Evolutionary conservation across 2,329 filamentous ascomycete genomes (phyloP), one percentile per base, ranked within the genome.

Genomic region (Akanthomyces muscarius): DNA sequence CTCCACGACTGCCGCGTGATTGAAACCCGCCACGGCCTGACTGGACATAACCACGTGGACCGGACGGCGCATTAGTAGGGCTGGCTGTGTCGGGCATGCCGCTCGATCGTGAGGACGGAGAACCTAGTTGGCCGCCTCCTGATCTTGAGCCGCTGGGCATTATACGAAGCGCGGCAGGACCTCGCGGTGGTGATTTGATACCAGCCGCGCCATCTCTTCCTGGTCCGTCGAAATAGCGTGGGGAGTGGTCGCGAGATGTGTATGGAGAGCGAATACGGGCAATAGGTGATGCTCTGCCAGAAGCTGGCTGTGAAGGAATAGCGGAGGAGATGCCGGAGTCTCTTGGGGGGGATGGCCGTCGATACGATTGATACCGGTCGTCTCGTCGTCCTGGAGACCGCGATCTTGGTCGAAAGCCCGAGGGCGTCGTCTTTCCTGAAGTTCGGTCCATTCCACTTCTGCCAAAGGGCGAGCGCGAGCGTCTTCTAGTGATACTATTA

Each of bases 231-330:
- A 64, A 62, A 45, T 71, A 70, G 62, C 67, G 73, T 56, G 71
- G 79, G 61, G 74, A 76, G 60, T 68, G 75, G 56, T 80, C 76
- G 10, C 78, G 78, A 14, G 81, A 79, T 56, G 76, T 72, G 60
- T 76, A 75, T 25, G 76, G 78, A 13, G 83, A 85, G 16, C 81
- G 81, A 51, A 73, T 74, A 65, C 79, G 73, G 7, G 80, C 79
- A 16, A 81, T 80, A n/a, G 83, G 83, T 16, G 83, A 84, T 13
- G 82, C 81, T 67, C 78, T 78, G 63, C 81, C 78, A 2, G 83
- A 86, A 10, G 75, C 77, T 18, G 76, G 78, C 72, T 79, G 78
- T 51, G 83, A 85, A 48, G 78, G 78, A 4, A 84, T 75, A 21
- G 78, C 77, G 5, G 83, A 83, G 18, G 81, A 79, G 25, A 81